These are phyloP conservation scores for Colletotrichum chlorophyti DNA, from an alignment of 2,329 filamentous ascomycete species.

Conservation along the genomic window DNA sequence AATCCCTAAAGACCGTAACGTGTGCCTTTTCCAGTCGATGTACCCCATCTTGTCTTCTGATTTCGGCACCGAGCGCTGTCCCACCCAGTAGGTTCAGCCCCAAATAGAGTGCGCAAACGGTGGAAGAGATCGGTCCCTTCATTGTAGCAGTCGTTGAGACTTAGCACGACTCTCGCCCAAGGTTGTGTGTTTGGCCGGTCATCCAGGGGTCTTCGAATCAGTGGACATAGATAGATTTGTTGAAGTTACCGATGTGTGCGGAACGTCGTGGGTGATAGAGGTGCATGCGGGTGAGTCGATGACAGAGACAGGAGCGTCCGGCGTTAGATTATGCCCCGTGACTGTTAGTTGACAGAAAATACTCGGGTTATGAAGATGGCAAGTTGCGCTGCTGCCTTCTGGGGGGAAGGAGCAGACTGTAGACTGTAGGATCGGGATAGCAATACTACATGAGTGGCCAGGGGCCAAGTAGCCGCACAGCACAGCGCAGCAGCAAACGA, in stretches of 20 bases:
- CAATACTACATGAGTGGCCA: slow-evolving; percentile 10
- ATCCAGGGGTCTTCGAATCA: slow-evolving; percentile 2
- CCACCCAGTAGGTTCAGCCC: not conserved
- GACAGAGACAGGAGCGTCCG: not conserved
- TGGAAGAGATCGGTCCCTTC: not conserved
- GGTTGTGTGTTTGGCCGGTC: not conserved
- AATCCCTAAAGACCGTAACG: slow-evolving; percentile 19
- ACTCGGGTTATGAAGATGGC: slow-evolving; percentile 18
- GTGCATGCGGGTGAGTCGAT: not conserved
- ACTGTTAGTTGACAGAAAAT: not conserved
- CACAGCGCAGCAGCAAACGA: slow-evolving; percentile 18
- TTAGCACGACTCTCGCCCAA: not conserved
- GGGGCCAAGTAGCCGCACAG: slow-evolving; percentile 26
- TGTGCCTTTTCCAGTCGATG: slow-evolving; percentile 39
- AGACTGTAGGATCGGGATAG: slow-evolving; percentile 23
- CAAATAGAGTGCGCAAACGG: slow-evolving; percentile 11
- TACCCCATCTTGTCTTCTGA: slow-evolving; percentile 38
- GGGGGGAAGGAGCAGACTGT: too few species aligned
- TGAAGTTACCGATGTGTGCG: too few species aligned
- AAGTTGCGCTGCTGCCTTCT: slow-evolving; percentile 16
- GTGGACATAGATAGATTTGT: too few species aligned
- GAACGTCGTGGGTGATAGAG: not conserved
- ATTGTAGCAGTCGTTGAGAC: not conserved
- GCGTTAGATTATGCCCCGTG: not conserved
- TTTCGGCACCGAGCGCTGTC: slow-evolving; percentile 32